phyloP scores from a whole-genome alignment of 2,329 filamentous ascomycete genomes.

The Scytalidium sp. region DNA sequence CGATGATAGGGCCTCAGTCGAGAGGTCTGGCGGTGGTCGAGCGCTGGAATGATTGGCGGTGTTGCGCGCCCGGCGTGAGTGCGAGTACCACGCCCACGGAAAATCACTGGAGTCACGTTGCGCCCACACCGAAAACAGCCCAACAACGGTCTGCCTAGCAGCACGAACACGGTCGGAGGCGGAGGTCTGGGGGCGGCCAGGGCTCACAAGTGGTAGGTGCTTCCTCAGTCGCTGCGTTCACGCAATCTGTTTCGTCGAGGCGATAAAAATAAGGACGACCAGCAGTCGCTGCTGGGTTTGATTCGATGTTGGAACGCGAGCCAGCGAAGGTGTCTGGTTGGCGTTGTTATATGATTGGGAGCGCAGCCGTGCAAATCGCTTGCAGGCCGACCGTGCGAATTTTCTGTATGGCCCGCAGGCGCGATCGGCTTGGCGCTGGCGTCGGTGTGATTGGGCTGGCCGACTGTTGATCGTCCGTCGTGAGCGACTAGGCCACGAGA shows the following conservation, averaged over 20 bases:
- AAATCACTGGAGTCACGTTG: no score
- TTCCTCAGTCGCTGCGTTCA: no score
- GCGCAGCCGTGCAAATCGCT: neutral
- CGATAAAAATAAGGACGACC: no score
- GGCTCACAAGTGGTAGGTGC: no score
- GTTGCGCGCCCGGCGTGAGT: slow-evolving; percentile 15
- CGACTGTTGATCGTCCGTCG: no score
- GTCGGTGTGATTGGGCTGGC: neutral
- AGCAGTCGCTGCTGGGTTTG: no score
- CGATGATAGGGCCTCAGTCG: slow-evolving; percentile 24
- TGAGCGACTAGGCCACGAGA: no score
- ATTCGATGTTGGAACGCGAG: neutral
- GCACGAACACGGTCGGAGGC: no score
- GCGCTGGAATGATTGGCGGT: slow-evolving; percentile 19
- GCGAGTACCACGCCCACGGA: slow-evolving; percentile 2
- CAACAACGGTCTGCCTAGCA: no score
- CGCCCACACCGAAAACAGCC: no score
- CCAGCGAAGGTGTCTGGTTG: neutral
- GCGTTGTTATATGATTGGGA: neutral
- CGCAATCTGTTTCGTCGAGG: no score
- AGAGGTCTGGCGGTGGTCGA: slow-evolving; percentile 11
- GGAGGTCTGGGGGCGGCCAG: no score
- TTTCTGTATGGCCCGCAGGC: neutral
- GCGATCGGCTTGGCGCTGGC: neutral
- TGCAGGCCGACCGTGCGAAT: neutral